Evolutionary conservation across 768 basidiomycete genomes (phyloP), one percentile per base, ranked within the genome.

Genomic region (Podaxis sp.): DNA sequence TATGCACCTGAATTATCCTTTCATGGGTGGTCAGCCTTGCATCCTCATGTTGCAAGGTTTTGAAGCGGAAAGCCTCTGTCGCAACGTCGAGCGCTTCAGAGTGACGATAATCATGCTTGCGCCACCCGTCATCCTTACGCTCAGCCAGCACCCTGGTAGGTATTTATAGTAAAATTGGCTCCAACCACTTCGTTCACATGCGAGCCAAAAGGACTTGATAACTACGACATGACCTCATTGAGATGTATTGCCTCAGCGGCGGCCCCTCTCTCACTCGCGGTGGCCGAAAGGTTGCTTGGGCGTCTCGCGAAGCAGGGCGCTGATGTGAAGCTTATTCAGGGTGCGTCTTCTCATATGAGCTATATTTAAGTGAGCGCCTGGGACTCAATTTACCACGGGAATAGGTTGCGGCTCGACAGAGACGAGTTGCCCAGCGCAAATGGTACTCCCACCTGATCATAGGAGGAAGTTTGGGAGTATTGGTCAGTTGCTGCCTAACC

Each of bases 371-470:
- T 17, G 29, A 22, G 24, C 25, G 9, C 33, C 36, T 15, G n/a
- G n/a, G 6, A 1, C 43, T 19, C 49, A 22, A 55, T 55, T 56
- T 43, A 55, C 29, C 36, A 11, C 41, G 40, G 55, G 41, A 29
- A 49, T 33, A 72, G 86, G 82, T 0, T 88, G 80, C 57, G 85
- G 88, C 27, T 72, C 88, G 52, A 89, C 87, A 3, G 89, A 90
- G 68, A 88, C 86, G 3, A 82, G 85, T 0, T 85, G 85, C 0
- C 80, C 80, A 0, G 72, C 80, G 0, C 80, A 82, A 49, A 57
- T 83, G 3, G 76, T 85, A 7, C 69, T 78, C 1, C 38, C 69
- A 0, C 69, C 77, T n/a, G 74, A 80, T 9, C 65, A 72, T 2
- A 63, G 68, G 5, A 63, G 71, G 3, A 84, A 81, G 56, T 72